These are phyloP conservation scores for Nakazawaea ishiwadae DNA, from an alignment of 805 yeast species.

Conservation along the genomic window DNA sequence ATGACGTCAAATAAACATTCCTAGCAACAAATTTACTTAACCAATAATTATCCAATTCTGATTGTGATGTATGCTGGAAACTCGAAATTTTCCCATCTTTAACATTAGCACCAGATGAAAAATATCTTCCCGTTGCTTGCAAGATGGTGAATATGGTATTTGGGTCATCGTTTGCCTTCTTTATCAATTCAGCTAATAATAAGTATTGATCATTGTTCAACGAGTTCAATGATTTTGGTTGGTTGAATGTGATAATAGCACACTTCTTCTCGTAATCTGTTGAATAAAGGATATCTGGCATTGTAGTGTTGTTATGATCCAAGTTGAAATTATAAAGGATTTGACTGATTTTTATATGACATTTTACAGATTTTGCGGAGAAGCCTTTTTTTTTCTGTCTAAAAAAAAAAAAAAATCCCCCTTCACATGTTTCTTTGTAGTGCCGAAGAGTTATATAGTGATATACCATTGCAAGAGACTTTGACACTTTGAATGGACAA, in stretches of 20 bases:
- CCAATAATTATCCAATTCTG: constrained; percentile 32
- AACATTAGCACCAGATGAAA: constrained; percentile 84
- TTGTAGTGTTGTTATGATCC: constrained; percentile 1
- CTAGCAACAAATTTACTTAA: constrained; percentile 58
- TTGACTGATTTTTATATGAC: background rate
- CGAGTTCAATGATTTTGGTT: constrained; percentile 62
- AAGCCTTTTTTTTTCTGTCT: too few species aligned
- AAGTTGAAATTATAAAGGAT: too few species aligned
- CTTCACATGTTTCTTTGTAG: too few species aligned
- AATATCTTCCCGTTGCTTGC: constrained; percentile 68
- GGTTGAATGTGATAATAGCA: constrained; percentile 61
- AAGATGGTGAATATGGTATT: constrained; percentile 61
- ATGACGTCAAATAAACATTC: constrained; percentile 63
- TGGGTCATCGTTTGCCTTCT: constrained; percentile 58
- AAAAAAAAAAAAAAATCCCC: too few species aligned
- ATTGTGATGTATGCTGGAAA: constrained; percentile 9
- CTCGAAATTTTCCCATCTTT: constrained; percentile 23
- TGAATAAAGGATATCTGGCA: background rate
- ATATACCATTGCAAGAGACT: too few species aligned
- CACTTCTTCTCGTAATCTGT: constrained; percentile 29
- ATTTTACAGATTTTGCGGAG: constrained; percentile 3
- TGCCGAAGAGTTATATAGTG: too few species aligned
- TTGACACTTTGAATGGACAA: too few species aligned
- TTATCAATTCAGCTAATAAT: constrained; percentile 51
- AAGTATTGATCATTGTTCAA: constrained; percentile 61